These are phyloP conservation scores for Pichia inconspicua DNA, from an alignment of 1,139 yeast genomes.

Conservation along the genomic window DNA sequence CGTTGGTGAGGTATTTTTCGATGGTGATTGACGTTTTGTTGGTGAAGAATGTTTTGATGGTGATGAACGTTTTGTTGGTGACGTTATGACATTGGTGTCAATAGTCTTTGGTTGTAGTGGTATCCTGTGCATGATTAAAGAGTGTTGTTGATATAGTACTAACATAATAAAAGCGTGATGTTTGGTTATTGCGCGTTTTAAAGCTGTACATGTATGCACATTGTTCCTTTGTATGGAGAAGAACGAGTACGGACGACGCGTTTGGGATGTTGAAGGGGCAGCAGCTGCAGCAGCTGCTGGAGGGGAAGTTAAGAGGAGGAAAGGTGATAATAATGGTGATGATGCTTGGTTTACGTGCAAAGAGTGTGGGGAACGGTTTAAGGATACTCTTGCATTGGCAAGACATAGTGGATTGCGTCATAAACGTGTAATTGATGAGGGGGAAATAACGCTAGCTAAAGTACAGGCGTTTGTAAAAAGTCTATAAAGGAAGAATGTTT, in stretches of 20 bases:
- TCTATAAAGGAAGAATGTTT: neutral
- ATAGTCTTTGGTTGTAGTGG: neutral
- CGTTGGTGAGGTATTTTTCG: constrained; percentile 8
- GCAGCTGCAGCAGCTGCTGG: constrained; percentile 26
- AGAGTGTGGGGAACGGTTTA: constrained; percentile 65
- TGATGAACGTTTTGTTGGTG: neutral
- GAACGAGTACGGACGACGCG: constrained; percentile 42
- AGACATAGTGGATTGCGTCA: constrained; percentile 64
- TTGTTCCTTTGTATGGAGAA: neutral
- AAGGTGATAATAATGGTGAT: neutral
- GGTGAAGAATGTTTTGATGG: neutral
- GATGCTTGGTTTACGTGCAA: constrained; percentile 77
- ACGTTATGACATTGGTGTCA: neutral
- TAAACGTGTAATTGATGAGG: neutral
- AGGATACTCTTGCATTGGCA: constrained; percentile 70
- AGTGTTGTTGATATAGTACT: neutral
- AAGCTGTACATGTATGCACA: neutral
- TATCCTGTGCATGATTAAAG: neutral
- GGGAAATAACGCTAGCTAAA: constrained; percentile 2
- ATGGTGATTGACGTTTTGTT: constrained; percentile 5
- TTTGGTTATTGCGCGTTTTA: neutral
- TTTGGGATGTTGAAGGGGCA: constrained; percentile 61
- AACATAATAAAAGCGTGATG: too few species aligned
- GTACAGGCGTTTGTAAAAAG: constrained; percentile 1
- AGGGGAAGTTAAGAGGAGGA: neutral